phyloP scores from a whole-genome alignment of 2,329 filamentous ascomycete species.

The Xylariaceae sp. region DNA sequence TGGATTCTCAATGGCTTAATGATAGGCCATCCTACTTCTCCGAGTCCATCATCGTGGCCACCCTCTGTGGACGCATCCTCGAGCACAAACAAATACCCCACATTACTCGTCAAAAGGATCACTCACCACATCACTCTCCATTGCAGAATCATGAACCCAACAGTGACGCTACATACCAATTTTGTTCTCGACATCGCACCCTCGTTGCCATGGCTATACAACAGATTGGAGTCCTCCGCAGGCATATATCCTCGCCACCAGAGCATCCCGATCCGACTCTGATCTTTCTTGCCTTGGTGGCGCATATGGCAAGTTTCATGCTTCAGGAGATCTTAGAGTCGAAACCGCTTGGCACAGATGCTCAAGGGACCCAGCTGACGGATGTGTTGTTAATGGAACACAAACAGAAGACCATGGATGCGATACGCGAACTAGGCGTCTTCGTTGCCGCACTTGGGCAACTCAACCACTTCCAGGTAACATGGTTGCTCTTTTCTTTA shows the following conservation, averaged over 20 bases:
- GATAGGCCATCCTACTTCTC: slow-evolving; percentile 7
- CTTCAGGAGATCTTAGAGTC: slow-evolving; percentile 7
- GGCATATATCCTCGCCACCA: slow-evolving; percentile 2
- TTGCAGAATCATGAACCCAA: neutral
- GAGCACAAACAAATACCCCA: slow-evolving; percentile 7
- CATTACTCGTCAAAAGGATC: neutral
- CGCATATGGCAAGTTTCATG: slow-evolving; percentile 5
- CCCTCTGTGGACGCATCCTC: slow-evolving; percentile 7
- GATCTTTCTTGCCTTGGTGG: slow-evolving; percentile 3
- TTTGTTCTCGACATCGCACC: slow-evolving; percentile 5
- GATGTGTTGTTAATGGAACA: slow-evolving; percentile 4
- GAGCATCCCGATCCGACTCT: slow-evolving; percentile 7
- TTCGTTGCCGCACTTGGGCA: slow-evolving; percentile 5
- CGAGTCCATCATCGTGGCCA: slow-evolving; percentile 5
- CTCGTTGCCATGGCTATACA: slow-evolving; percentile 3
- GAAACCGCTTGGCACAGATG: slow-evolving; percentile 1
- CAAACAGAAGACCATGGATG: slow-evolving; percentile 4
- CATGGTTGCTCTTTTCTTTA: neutral
- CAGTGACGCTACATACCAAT: slow-evolving; percentile 3
- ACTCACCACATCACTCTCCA: neutral
- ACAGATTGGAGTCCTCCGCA: slow-evolving; percentile 3
- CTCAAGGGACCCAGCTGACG: slow-evolving; percentile 4
- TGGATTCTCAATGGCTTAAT: slow-evolving; percentile 1
- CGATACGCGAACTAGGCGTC: slow-evolving; percentile 2
- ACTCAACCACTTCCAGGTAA: slow-evolving; percentile 9